These are phyloP conservation scores for Pichia scutulata DNA, from an alignment of 805 yeast genomes.

Conservation along the genomic window DNA sequence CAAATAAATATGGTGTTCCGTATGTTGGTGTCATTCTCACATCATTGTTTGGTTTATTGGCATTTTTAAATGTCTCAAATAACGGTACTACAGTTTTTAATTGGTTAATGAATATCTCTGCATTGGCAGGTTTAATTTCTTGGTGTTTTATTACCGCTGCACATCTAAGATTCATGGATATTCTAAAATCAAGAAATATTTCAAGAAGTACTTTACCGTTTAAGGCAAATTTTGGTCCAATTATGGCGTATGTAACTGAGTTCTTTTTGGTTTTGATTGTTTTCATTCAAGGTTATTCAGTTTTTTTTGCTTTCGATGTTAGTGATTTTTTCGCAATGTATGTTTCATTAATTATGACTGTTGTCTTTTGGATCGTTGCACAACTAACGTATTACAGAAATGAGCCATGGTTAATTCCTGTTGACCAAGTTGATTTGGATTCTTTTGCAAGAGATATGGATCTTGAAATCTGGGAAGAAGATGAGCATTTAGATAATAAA, in stretches of 20 bases:
- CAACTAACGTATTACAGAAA: conserved; percentile 46
- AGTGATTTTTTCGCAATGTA: conserved; percentile 62
- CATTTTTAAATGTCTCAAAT: conserved; percentile 47
- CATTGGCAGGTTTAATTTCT: conserved; percentile 66
- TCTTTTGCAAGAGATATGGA: conserved; percentile 16
- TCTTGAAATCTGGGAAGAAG: conserved; percentile 51
- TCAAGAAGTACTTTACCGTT: conserved; percentile 64
- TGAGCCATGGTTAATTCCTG: conserved; percentile 36
- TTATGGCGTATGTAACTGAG: conserved; percentile 54
- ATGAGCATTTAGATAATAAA: conserved; percentile 7
- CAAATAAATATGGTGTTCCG: conserved; percentile 57
- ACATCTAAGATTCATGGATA: conserved; percentile 64
- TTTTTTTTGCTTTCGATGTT: conserved; percentile 50
- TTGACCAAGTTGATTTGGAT: conserved; percentile 50
- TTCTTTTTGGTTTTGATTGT: conserved; percentile 47
- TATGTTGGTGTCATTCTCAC: conserved; percentile 48
- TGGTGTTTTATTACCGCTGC: conserved; percentile 62
- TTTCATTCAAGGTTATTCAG: conserved; percentile 64
- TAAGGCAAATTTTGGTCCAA: conserved; percentile 68
- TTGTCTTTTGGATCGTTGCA: conserved; percentile 41
- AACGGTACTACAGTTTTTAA: conserved; percentile 53
- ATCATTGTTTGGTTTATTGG: conserved; percentile 55
- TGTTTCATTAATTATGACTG: conserved; percentile 57
- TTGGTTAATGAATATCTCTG: conserved; percentile 72
- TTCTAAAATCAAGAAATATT: conserved; percentile 54